These are phyloP conservation scores for Corymbia citriodora DNA, from an alignment of 441 rosid genomes.

Conservation along the genomic window DNA sequence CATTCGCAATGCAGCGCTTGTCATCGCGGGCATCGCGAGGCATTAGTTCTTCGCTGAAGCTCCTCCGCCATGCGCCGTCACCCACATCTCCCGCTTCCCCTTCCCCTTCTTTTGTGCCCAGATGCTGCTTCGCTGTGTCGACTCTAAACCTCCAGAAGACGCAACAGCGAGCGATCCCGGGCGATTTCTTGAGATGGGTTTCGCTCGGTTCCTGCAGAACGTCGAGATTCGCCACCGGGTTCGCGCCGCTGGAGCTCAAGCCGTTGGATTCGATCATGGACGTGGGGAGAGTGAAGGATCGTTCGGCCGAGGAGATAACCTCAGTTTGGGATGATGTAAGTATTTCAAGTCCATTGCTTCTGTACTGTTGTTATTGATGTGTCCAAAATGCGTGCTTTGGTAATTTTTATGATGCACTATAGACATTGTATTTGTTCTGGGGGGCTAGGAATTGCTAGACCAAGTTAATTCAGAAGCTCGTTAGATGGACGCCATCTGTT, in stretches of 20 bases:
- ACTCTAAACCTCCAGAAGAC: constrained; percentile 8
- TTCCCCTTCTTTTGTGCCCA: constrained; percentile 9
- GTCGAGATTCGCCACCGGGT: constrained; percentile 72
- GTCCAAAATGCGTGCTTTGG: not conserved
- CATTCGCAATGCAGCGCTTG: constrained; percentile 27
- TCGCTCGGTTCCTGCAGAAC: constrained; percentile 61
- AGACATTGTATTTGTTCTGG: not conserved
- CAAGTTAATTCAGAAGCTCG: not conserved
- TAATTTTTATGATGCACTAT: not conserved
- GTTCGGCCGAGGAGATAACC: constrained; percentile 71
- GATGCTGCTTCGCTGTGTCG: constrained; percentile 24
- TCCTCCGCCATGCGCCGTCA: not conserved
- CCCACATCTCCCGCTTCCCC: constrained; percentile 10
- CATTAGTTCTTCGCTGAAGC: constrained; percentile 7
- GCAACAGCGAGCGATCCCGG: constrained; percentile 33
- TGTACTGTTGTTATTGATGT: not conserved
- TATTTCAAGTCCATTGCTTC: not conserved
- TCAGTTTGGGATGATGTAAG: constrained; percentile 84
- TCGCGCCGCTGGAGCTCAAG: constrained; percentile 73
- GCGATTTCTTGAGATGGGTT: constrained; percentile 41
- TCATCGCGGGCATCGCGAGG: constrained; percentile 12
- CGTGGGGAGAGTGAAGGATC: constrained; percentile 47
- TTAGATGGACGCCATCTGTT: not conserved
- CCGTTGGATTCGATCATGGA: constrained; percentile 87
- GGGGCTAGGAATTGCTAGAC: not conserved